These are phyloP conservation scores for Aureobasidium vineae DNA, from an alignment of 2,329 filamentous ascomycete species.

Conservation along the genomic window DNA sequence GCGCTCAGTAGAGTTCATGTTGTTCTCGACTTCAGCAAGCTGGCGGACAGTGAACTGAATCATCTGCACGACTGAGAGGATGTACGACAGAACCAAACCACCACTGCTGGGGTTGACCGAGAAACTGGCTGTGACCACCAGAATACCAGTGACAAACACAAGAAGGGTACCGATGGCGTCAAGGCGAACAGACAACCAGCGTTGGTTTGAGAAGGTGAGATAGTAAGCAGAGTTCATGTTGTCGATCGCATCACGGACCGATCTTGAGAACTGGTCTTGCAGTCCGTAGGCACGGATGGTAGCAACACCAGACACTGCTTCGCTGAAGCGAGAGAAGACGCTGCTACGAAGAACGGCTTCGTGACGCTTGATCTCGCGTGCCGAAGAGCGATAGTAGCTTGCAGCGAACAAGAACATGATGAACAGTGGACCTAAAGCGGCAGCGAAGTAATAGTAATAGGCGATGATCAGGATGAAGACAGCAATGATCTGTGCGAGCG, in stretches of 20 bases:
- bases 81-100: slow-evolving; percentile 88
- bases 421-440: slow-evolving; percentile 67
- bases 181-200: slow-evolving; percentile 84
- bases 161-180: slow-evolving; percentile 81
- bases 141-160: slow-evolving; percentile 82
- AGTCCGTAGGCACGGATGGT: slow-evolving; percentile 89
- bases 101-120: slow-evolving; percentile 78
- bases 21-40: slow-evolving; percentile 92
- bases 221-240: slow-evolving; percentile 94
- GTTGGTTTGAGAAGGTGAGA: slow-evolving; percentile 90
- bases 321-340: slow-evolving; percentile 88
- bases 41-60: slow-evolving; percentile 94
- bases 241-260: slow-evolving; percentile 73
- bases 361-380: slow-evolving; percentile 90
- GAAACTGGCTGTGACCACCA: slow-evolving; percentile 90
- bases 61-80: slow-evolving; percentile 90
- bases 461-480: slow-evolving; percentile 89
- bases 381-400: slow-evolving; percentile 85
- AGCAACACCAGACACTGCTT: slow-evolving; percentile 78
- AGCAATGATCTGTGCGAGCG: slow-evolving; percentile 73
- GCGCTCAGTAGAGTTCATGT: slow-evolving; percentile 95
- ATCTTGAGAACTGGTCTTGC: slow-evolving; percentile 67
- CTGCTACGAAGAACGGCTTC: slow-evolving; percentile 83
- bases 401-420: slow-evolving; percentile 78
- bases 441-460: slow-evolving; percentile 88